phyloP scores from a whole-genome alignment of 768 basidiomycete species.

The Pulveroboletus sp. region DNA sequence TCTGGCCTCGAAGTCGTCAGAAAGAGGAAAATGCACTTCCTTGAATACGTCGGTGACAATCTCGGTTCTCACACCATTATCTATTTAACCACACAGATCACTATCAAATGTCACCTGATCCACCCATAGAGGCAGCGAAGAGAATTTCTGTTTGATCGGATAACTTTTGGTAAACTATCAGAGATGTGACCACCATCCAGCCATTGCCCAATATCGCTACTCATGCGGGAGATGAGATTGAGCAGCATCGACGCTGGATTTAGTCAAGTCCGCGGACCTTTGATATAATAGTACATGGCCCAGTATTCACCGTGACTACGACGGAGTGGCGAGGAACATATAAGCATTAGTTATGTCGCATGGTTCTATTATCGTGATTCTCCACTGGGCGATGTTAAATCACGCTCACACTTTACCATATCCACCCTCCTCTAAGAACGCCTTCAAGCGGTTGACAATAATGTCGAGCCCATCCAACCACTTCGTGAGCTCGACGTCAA shows the following conservation, averaged over 20 bases:
- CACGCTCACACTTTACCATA: constrained; percentile 49
- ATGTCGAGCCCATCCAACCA: constrained; percentile 64
- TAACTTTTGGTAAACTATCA: not conserved
- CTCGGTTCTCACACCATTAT: not conserved
- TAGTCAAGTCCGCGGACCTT: constrained; percentile 20
- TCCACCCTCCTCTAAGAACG: constrained; percentile 54
- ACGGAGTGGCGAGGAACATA: too few species aligned
- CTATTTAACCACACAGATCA: constrained; percentile 2
- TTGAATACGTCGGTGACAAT: not conserved
- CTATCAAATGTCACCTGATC: constrained; percentile 8
- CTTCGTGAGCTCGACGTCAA: constrained; percentile 51
- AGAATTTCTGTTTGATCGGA: not conserved
- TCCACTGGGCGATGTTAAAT: constrained; percentile 15
- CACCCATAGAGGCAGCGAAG: constrained; percentile 3
- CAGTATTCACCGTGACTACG: too few species aligned
- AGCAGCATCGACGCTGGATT: not conserved
- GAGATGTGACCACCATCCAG: not conserved
- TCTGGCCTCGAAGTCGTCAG: not conserved
- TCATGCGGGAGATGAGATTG: constrained; percentile 3
- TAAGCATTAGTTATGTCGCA: too few species aligned
- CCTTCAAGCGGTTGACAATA: constrained; percentile 47
- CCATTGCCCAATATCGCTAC: not conserved
- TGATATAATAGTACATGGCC: constrained; percentile 7
- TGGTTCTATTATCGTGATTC: constrained; percentile 22
- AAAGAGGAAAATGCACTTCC: not conserved